These are phyloP conservation scores for Monilinia fructicola DNA, from an alignment of 2,329 filamentous ascomycete species.

Conservation along the genomic window DNA sequence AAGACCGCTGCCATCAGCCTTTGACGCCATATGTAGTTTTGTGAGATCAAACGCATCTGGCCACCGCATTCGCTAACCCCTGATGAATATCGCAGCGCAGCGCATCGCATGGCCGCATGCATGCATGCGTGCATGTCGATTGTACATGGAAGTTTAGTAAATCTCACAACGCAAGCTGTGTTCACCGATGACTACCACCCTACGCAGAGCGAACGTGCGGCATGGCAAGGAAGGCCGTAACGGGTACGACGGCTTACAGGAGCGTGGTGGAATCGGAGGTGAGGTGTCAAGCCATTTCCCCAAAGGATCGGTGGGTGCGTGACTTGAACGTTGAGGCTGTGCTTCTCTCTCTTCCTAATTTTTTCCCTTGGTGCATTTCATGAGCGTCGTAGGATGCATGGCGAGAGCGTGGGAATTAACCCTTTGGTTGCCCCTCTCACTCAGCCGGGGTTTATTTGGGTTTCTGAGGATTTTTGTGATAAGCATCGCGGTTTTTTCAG, in stretches of 20 bases:
- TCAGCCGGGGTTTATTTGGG: conserved; percentile 9
- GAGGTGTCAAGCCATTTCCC: not conserved
- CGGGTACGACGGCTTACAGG: not conserved
- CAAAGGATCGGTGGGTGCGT: not conserved
- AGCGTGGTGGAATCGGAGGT: too few relatives aligned
- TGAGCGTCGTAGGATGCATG: too few relatives aligned
- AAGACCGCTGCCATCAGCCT: not conserved
- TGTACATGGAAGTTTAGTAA: not conserved
- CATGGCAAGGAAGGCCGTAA: not conserved
- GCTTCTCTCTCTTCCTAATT: not conserved
- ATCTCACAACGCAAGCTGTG: not conserved
- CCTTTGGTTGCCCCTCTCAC: not conserved
- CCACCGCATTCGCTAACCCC: not conserved
- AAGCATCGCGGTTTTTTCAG: not conserved
- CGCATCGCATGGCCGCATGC: not conserved
- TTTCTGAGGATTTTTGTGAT: not conserved
- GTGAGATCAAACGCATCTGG: not conserved
- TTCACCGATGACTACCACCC: not conserved
- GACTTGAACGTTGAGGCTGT: conserved; percentile 15
- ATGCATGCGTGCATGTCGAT: not conserved
- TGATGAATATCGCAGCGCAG: not conserved
- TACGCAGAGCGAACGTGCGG: not conserved
- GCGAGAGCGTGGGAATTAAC: not conserved
- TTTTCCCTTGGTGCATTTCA: too few relatives aligned
- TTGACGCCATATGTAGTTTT: not conserved